Percentiles rank a stretch among this genome's conserved stretches.
Conservation (phyloP, 164 flowering plant species). For the Macadamia integrifolia region DNA sequence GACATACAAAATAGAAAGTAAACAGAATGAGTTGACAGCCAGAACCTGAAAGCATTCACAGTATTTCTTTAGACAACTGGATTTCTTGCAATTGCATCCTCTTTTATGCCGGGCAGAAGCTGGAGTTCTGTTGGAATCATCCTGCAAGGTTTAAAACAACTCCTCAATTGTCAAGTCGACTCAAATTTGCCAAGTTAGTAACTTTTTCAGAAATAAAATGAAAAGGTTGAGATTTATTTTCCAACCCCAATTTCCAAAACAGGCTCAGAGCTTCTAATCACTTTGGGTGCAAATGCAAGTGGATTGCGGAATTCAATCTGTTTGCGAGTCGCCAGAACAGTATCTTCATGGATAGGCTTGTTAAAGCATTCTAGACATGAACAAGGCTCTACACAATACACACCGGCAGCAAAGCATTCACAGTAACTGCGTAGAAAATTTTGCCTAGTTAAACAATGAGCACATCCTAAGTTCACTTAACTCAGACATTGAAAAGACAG, state of each 20-base stretch:
- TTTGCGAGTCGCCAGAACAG: slow-evolving; percentile 57
- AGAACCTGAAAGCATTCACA: slow-evolving; percentile 99
- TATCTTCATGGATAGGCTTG: slow-evolving; percentile 56
- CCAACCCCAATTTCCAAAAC: slow-evolving; percentile 38
- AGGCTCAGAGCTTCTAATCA: slow-evolving; percentile 32
- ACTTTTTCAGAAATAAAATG: neutral
- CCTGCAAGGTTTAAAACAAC: slow-evolving; percentile 37
- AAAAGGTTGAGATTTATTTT: neutral
- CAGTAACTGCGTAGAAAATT: slow-evolving; percentile 45
- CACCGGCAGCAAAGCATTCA: slow-evolving; percentile 85
- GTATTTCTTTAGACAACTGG: slow-evolving; percentile 89
- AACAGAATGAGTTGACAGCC: slow-evolving; percentile 4
- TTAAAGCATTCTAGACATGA: slow-evolving; percentile 65
- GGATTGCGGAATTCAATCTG: slow-evolving; percentile 74
- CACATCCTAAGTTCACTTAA: neutral
- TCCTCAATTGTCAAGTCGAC: neutral
- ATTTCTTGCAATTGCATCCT: slow-evolving; percentile 99
- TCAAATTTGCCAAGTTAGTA: neutral
- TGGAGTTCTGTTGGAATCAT: slow-evolving; percentile 73
- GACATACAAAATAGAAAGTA: slow-evolving; percentile 7
- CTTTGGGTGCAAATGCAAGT: slow-evolving; percentile 82
- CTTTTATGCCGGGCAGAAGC: slow-evolving; percentile 95
- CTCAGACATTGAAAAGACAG: no score
- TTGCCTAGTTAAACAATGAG: slow-evolving; percentile 6
- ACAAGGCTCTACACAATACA: slow-evolving; percentile 71